A percentile compares a stretch with the other conserved stretches of the same genome.
phyloP scores from a whole-genome alignment of 192 early-diverging fungal species.

The Coemansia sp. region DNA sequence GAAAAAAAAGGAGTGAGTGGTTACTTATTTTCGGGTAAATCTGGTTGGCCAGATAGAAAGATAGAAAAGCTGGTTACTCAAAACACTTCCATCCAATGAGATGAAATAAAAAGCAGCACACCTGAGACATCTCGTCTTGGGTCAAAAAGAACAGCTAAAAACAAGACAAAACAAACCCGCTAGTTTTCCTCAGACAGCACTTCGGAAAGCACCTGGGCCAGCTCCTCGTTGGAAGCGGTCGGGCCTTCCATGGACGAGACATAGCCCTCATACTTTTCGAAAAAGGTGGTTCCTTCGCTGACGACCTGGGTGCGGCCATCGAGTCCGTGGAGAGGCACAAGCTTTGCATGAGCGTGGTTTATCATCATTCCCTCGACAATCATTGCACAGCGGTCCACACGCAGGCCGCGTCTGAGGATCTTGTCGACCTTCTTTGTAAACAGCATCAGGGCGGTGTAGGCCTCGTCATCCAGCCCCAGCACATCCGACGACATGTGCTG shows the following conservation, averaged over 20 bases:
- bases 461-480: conserved; percentile 18
- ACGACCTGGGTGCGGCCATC: conserved; percentile 9
- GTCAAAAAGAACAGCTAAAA: too few species aligned
- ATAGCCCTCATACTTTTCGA: conserved; percentile 19
- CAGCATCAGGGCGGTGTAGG: conserved; percentile 21
- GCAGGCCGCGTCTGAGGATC: conserved; percentile 20
- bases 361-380: conserved; percentile 32
- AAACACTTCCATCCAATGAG: too few species aligned
- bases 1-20: too few species aligned
- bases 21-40: too few species aligned
- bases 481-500: conserved; percentile 21
- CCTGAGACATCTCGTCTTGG: too few species aligned
- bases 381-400: conserved; percentile 29
- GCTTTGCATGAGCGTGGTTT: conserved; percentile 30
- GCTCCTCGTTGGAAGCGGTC: conserved; percentile 7
- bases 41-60: too few species aligned
- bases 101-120: too few species aligned
- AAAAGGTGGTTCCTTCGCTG: conserved; percentile 15
- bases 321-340: conserved; percentile 25
- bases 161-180: background rate
- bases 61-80: too few species aligned
- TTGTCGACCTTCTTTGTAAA: conserved; percentile 29
- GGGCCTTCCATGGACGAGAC: conserved; percentile 28
- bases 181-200: background rate
- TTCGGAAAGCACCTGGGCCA: conserved; percentile 6